phyloP scores from a whole-genome alignment of 2,329 filamentous ascomycete genomes.

The Graphiopsis chlorocephala region DNA sequence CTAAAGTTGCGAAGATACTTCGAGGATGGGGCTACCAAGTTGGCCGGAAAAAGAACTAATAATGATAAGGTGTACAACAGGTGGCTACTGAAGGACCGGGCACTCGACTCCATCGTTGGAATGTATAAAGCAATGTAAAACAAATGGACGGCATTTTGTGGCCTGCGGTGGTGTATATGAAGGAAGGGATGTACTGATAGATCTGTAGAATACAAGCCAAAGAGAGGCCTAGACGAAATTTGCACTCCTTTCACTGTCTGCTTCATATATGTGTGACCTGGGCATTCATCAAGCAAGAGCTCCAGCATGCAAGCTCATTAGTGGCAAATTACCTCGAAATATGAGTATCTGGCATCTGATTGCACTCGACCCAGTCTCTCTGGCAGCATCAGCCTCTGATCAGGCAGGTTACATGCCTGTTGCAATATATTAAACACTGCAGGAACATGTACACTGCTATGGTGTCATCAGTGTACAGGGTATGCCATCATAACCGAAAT shows the following conservation, averaged over 20 bases:
- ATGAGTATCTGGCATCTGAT: neutral
- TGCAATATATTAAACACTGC: neutral
- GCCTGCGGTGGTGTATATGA: neutral
- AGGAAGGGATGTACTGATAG: neutral
- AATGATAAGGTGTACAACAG: neutral
- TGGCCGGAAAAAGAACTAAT: slow-evolving; percentile 44
- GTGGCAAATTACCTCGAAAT: neutral
- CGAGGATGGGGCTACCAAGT: slow-evolving; percentile 93
- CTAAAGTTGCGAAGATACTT: slow-evolving; percentile 88
- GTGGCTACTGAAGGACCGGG: neutral
- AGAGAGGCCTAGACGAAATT: neutral
- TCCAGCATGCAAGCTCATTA: neutral
- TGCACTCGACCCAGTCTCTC: neutral
- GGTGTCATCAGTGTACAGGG: neutral
- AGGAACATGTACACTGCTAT: neutral
- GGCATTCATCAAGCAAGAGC: neutral
- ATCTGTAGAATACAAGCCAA: neutral
- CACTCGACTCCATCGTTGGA: slow-evolving; percentile 1
- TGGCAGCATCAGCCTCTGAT: neutral
- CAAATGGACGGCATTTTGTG: neutral
- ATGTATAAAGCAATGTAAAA: neutral
- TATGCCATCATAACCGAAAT: neutral
- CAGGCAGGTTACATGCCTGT: neutral
- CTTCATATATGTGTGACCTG: neutral
- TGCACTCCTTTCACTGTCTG: neutral